Evolutionary conservation across 2,329 filamentous ascomycete species (phyloP).

Genomic region (Gnomoniopsis sp.): DNA sequence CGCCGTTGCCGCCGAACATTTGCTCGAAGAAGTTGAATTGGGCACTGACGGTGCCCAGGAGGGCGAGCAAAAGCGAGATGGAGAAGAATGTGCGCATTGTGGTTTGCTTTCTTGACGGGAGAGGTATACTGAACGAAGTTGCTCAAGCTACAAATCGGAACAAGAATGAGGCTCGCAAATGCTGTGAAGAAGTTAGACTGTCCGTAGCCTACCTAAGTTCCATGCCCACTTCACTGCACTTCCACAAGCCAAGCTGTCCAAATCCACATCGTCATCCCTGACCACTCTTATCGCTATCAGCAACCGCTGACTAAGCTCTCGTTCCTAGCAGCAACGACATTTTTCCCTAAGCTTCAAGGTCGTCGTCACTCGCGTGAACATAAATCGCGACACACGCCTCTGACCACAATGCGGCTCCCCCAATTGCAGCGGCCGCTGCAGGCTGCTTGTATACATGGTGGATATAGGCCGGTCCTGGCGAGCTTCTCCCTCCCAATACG

Average conservation of each 20-base stretch:
- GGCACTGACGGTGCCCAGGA: conserved; percentile 61
- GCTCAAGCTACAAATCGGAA: too few relatives aligned
- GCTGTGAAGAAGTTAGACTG: too few relatives aligned
- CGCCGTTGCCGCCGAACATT: conserved; percentile 72
- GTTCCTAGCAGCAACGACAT: conserved; percentile 2
- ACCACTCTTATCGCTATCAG: conserved; percentile 13
- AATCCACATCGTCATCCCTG: background rate
- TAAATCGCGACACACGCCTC: conserved; percentile 19
- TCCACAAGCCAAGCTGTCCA: conserved; percentile 14
- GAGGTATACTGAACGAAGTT: background rate
- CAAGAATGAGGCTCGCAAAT: too few relatives aligned
- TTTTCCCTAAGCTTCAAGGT: background rate
- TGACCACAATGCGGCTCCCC: conserved; percentile 36
- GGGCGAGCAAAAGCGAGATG: conserved; percentile 47
- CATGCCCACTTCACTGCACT: too few relatives aligned
- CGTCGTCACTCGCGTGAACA: background rate
- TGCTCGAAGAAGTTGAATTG: conserved; percentile 99
- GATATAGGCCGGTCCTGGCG: conserved; percentile 21
- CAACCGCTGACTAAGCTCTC: conserved; percentile 13
- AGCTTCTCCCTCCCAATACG: conserved; percentile 20
- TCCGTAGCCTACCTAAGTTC: too few relatives aligned
- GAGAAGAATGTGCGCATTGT: conserved; percentile 27
- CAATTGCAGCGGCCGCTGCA: conserved; percentile 41
- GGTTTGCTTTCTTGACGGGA: conserved; percentile 22
- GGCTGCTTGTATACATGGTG: conserved; percentile 29